Conservation (phyloP, 169 alveolate species). For the Eimeria sp. region DNA sequence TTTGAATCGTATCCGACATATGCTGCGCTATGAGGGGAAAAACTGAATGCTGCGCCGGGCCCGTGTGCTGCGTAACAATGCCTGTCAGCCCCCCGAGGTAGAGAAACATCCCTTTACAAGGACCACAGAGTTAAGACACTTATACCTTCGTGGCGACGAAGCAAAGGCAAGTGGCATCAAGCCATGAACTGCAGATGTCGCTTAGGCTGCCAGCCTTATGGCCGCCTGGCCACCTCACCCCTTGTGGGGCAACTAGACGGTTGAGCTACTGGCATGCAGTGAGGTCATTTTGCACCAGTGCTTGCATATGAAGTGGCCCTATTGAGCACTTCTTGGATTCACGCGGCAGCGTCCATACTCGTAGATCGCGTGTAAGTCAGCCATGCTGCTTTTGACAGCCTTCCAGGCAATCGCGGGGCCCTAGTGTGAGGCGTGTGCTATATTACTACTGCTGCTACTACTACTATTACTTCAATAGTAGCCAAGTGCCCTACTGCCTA, state of each 20-base stretch:
- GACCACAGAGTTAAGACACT: background rate
- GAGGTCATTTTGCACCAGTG: background rate
- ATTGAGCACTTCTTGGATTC: background rate
- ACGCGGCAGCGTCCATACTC: background rate
- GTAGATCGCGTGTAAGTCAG: background rate
- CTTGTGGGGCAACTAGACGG: background rate
- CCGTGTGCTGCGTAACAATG: background rate
- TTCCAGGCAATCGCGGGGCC: background rate
- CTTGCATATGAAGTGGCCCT: background rate
- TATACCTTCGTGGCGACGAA: background rate
- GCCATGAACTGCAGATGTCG: background rate
- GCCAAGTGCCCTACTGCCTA: background rate
- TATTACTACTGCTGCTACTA: background rate
- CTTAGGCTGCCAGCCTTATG: too few relatives aligned
- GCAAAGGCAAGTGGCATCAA: background rate
- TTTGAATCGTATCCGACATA: background rate
- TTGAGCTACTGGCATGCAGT: background rate
- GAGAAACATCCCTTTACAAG: background rate
- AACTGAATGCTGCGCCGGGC: background rate
- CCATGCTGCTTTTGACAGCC: background rate
- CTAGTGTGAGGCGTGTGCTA: background rate
- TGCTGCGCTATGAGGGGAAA: background rate
- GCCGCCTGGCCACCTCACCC: background rate
- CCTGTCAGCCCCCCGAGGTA: background rate
- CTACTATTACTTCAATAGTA: background rate